Base-by-base conservation (phyloP, 129 eudicot species). In the Centrapalus pauciflorus region DNA sequence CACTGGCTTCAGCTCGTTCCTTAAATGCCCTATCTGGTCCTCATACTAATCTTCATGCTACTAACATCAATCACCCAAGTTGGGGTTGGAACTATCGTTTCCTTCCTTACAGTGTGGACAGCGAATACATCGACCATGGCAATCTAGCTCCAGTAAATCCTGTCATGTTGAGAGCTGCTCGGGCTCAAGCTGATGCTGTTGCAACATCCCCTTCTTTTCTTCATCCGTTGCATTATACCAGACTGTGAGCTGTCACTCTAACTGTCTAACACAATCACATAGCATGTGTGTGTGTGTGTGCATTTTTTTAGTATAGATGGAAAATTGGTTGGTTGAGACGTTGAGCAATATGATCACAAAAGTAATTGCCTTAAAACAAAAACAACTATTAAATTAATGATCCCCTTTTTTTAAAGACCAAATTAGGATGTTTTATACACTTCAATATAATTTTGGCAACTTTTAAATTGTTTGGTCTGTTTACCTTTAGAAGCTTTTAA, bases 1-100 rank as follows among this genome's bases (percentile, higher is more conserved):
- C 65, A 41, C 61, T 80, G 26, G 69, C 80, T 66, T 17, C 68
- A 57, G 63, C 85, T 64, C 73, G 55, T 28, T 70, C 83, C 50
- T 64, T 72, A 56, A 72, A 72, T 73, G 59, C 65, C 63, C 76
- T 55, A 69, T 77, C 80, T 58, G 66, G 66, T 70, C 82, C 71
- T 28, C 64, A 41, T 19, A 74, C 64, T 10, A 37, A 46, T 60
- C 54, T 73, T 38, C 79, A 52, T 50, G 56, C 75, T n/a, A 65
- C 45, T 67, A 71, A 73, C 55, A 56, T 73, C 52, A 65, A 55
- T 54, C 78, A 64, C 72, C 78, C 76, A 24, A 56, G 67, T 56
- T 80, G 71, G 74, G 74, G 83, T 29, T 80, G 85, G 85, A 80
- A 71, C 66, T 80, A 75, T 71, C 85, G 67, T 74, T 64, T 55